phyloP scores from a whole-genome alignment of 306 rosid genomes.

The Vigna unguiculata region DNA sequence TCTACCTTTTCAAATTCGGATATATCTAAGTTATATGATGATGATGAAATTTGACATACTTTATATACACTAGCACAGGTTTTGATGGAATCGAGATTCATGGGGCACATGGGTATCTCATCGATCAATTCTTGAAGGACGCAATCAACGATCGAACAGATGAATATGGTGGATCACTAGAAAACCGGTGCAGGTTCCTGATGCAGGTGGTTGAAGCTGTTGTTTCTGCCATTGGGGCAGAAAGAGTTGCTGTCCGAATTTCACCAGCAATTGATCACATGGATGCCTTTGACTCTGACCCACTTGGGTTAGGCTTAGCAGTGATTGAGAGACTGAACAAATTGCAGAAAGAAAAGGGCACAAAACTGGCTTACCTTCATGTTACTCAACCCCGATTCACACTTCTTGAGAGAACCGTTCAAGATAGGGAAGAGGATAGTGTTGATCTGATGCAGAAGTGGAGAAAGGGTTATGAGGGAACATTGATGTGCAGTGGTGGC shows the following conservation, averaged over 20 bases:
- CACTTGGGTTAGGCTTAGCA: slow-evolving; percentile 72
- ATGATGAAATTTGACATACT: slow-evolving; percentile 53
- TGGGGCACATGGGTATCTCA: slow-evolving; percentile 88
- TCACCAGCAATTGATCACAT: slow-evolving; percentile 91
- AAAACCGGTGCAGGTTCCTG: slow-evolving; percentile 71
- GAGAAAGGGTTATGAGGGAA: slow-evolving; percentile 68
- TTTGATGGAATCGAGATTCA: slow-evolving; percentile 95
- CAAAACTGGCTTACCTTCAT: slow-evolving; percentile 76
- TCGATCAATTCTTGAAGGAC: slow-evolving; percentile 55
- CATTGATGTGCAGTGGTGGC: slow-evolving; percentile 85
- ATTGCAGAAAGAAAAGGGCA: slow-evolving; percentile 58
- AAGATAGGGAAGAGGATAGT: slow-evolving; percentile 73
- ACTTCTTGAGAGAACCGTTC: slow-evolving; percentile 58
- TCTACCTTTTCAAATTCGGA: neutral
- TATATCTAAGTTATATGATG: no score
- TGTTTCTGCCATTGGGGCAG: slow-evolving; percentile 64
- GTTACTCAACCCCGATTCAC: slow-evolving; percentile 81
- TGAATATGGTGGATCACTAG: slow-evolving; percentile 71
- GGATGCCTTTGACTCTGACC: slow-evolving; percentile 86
- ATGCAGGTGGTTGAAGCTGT: slow-evolving; percentile 61
- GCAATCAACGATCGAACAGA: slow-evolving; percentile 57
- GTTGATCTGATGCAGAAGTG: slow-evolving; percentile 54
- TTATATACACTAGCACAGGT: slow-evolving; percentile 49
- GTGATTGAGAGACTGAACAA: slow-evolving; percentile 78
- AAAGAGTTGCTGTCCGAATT: slow-evolving; percentile 66